These are phyloP conservation scores for Esteya vermicola DNA, from an alignment of 2,329 filamentous ascomycete genomes.

Conservation along the genomic window DNA sequence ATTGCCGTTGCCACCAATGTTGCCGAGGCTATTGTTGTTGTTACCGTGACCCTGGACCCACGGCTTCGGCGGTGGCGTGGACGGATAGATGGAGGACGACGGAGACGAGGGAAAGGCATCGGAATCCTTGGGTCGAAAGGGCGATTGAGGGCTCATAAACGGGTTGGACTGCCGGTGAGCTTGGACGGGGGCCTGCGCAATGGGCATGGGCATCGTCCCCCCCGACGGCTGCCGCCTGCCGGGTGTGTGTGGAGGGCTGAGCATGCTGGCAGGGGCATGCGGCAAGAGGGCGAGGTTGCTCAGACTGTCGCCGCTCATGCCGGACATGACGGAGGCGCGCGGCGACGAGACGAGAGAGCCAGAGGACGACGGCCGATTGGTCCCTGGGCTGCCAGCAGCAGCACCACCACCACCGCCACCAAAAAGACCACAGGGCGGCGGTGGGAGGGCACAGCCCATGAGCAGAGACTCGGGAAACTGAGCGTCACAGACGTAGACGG, in stretches of 20 bases:
- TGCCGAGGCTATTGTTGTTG: too few relatives aligned
- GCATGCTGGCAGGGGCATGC: conserved; percentile 15
- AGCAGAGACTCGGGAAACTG: conserved; percentile 70
- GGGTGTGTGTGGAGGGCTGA: conserved; percentile 10
- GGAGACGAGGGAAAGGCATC: conserved; percentile 2
- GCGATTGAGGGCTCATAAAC: conserved; percentile 4
- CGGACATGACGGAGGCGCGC: conserved; percentile 10
- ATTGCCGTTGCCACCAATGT: too few relatives aligned
- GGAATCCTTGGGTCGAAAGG: neutral
- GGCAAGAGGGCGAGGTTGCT: conserved; percentile 3
- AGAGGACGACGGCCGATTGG: conserved; percentile 21
- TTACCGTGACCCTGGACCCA: conserved; percentile 12
- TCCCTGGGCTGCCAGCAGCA: conserved; percentile 5
- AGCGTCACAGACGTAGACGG: conserved; percentile 76
- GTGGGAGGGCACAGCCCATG: conserved; percentile 31
- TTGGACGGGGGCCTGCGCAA: too few relatives aligned
- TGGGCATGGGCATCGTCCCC: conserved; percentile 2
- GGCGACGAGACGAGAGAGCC: conserved; percentile 16
- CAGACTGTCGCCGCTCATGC: neutral
- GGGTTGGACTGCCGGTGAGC: conserved; percentile 8
- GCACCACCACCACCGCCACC: conserved; percentile 14
- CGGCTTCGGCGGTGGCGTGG: conserved; percentile 11
- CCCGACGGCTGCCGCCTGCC: neutral
- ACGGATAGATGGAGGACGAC: neutral
- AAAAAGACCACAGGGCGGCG: conserved; percentile 21